Percentiles rank a stretch among this genome's conserved stretches.
phyloP scores from a whole-genome alignment of 1,284 basidiomycete species.

The Pisolithus thermaeus region DNA sequence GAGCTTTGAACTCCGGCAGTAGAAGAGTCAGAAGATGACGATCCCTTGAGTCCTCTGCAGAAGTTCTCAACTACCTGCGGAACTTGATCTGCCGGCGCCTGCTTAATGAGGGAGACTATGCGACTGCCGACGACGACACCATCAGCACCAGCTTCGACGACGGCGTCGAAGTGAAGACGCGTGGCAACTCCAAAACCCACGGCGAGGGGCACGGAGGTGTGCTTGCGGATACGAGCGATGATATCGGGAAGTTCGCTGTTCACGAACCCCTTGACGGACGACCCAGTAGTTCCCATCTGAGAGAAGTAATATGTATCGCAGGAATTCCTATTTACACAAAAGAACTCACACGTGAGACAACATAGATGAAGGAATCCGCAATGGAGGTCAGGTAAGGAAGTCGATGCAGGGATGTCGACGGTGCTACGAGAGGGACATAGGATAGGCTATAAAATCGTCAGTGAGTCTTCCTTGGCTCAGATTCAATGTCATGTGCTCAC shows the following conservation, averaged over 20 bases:
- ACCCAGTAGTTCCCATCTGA: constrained; percentile 98
- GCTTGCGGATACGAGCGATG: constrained; percentile 65
- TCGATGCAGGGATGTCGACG: constrained; percentile 83
- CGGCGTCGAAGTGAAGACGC: constrained; percentile 83
- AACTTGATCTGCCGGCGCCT: constrained; percentile 48
- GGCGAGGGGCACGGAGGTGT: constrained; percentile 77
- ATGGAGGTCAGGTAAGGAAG: constrained; percentile 90
- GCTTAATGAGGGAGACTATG: constrained; percentile 74
- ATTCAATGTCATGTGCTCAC: constrained; percentile 43
- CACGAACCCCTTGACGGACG: constrained; percentile 68
- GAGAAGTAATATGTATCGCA: not conserved
- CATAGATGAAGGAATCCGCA: constrained; percentile 97
- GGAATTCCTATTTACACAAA: not conserved
- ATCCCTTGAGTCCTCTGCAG: constrained; percentile 60
- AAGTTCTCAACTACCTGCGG: constrained; percentile 64
- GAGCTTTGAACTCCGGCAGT: constrained; percentile 33
- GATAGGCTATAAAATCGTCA: constrained; percentile 59
- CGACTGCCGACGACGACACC: constrained; percentile 91
- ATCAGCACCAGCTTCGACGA: constrained; percentile 82
- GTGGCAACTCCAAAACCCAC: constrained; percentile 95
- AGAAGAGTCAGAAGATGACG: constrained; percentile 31
- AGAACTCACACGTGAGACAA: constrained; percentile 76
- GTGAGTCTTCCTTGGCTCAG: constrained; percentile 1
- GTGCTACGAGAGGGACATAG: constrained; percentile 96
- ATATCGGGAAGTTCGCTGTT: constrained; percentile 78